These are phyloP conservation scores for Parascedosporium putredinis DNA, from an alignment of 2,329 filamentous ascomycete genomes.

Conservation along the genomic window DNA sequence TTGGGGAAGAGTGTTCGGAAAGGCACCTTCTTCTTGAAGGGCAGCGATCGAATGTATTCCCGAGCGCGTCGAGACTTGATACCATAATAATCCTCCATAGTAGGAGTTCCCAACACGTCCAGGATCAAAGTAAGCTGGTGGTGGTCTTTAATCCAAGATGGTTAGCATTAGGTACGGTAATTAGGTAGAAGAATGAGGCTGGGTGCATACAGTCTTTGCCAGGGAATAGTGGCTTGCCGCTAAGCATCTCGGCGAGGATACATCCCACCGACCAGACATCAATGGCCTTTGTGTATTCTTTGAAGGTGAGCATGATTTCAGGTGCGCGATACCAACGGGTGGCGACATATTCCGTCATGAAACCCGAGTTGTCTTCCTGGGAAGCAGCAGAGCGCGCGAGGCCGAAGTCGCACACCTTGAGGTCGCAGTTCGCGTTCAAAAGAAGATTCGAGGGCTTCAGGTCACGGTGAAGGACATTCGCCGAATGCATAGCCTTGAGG, in stretches of 20 bases:
- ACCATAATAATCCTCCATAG: constrained; percentile 99
- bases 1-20: constrained; percentile 97
- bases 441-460: constrained; percentile 95
- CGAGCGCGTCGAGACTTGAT: constrained; percentile 97
- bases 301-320: constrained; percentile 99
- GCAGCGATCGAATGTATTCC: constrained; percentile 95
- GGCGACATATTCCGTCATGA: constrained; percentile 99
- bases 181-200: neutral
- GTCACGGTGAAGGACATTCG: constrained; percentile 94
- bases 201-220: constrained; percentile 83
- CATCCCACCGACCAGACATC: constrained; percentile 99
- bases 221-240: constrained; percentile 94
- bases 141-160: constrained; percentile 59
- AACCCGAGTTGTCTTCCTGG: constrained; percentile 98
- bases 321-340: constrained; percentile 98
- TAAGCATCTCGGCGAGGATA: constrained; percentile 97
- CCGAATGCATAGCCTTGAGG: constrained; percentile 98
- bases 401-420: constrained; percentile 98
- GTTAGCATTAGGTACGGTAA: neutral
- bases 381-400: constrained; percentile 91
- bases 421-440: constrained; percentile 95
- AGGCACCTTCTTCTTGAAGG: constrained; percentile 99
- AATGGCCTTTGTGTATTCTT: constrained; percentile 99
- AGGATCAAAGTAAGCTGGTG: constrained; percentile 96
- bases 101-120: constrained; percentile 93